Percentiles rank a stretch among this genome's conserved stretches.
Conservation (phyloP, 2,329 filamentous ascomycete genomes). For the Arthrobotrys sinensis region DNA sequence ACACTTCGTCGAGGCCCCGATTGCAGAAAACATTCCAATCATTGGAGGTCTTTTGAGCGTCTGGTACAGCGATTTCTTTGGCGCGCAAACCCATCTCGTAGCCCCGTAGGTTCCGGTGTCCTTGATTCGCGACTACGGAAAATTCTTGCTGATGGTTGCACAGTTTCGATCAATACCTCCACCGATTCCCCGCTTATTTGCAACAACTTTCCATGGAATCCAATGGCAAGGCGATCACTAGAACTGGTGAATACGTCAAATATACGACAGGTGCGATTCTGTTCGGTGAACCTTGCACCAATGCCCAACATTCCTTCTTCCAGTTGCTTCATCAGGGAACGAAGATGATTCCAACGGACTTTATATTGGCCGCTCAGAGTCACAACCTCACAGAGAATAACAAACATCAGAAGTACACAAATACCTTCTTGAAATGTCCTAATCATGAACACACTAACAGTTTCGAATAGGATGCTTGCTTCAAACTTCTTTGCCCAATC, state of each 20-base stretch:
- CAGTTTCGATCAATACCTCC: conserved; percentile 97
- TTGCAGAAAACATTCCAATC: conserved; percentile 94
- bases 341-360: conserved; percentile 98
- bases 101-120: conserved; percentile 80
- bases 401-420: conserved; percentile 84
- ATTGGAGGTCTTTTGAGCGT: conserved; percentile 94
- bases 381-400: conserved; percentile 95
- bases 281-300: conserved; percentile 98
- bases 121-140: neutral
- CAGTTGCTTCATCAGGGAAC: conserved; percentile 99
- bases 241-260: conserved; percentile 88
- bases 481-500: conserved; percentile 93
- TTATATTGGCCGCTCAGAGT: conserved; percentile 94
- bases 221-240: conserved; percentile 97
- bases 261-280: conserved; percentile 97
- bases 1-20: conserved; percentile 92
- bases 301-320: conserved; percentile 99
- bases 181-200: conserved; percentile 98
- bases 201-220: conserved; percentile 99
- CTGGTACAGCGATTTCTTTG: conserved; percentile 99
- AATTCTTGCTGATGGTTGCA: neutral
- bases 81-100: conserved; percentile 96
- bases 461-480: conserved; percentile 77
- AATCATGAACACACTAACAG: conserved; percentile 42
- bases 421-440: neutral